Evolutionary conservation across 2,329 filamentous ascomycete species (phyloP).

Genomic region (Xylaria polymorpha): DNA sequence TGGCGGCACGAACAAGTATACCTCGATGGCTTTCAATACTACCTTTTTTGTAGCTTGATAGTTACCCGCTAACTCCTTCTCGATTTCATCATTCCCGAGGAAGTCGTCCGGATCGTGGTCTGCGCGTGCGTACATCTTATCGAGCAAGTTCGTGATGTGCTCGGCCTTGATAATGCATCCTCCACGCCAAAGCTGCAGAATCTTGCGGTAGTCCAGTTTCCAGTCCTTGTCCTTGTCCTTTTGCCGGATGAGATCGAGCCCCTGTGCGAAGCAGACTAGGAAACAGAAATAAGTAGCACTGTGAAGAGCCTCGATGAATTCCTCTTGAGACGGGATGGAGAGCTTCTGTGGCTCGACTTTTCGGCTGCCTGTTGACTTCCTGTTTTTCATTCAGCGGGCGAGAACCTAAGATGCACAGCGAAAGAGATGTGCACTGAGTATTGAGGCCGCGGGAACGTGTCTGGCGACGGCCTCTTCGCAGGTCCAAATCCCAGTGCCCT

Average conservation of each 20-base stretch:
- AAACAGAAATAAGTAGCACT: conserved; percentile 71
- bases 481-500: conserved; percentile 75
- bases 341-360: conserved; percentile 41
- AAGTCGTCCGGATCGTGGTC: conserved; percentile 59
- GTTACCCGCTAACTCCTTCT: conserved; percentile 63
- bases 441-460: conserved; percentile 72
- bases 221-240: conserved; percentile 69
- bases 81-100: conserved; percentile 58
- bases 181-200: conserved; percentile 73
- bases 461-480: conserved; percentile 69
- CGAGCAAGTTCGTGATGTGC: conserved; percentile 70
- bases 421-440: conserved; percentile 71
- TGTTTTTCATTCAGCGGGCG: conserved; percentile 63
- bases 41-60: conserved; percentile 66
- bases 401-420: conserved; percentile 73
- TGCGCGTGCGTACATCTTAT: conserved; percentile 55
- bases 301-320: conserved; percentile 68
- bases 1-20: conserved; percentile 69
- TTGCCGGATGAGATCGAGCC: conserved; percentile 71
- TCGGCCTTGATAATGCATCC: conserved; percentile 79
- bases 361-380: conserved; percentile 58
- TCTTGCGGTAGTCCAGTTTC: conserved; percentile 63
- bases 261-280: conserved; percentile 72
- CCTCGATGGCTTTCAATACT: conserved; percentile 64
- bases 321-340: conserved; percentile 50